Base-by-base conservation (phyloP, 1,284 basidiomycete species). In the Fomitiporia mediterranea region DNA sequence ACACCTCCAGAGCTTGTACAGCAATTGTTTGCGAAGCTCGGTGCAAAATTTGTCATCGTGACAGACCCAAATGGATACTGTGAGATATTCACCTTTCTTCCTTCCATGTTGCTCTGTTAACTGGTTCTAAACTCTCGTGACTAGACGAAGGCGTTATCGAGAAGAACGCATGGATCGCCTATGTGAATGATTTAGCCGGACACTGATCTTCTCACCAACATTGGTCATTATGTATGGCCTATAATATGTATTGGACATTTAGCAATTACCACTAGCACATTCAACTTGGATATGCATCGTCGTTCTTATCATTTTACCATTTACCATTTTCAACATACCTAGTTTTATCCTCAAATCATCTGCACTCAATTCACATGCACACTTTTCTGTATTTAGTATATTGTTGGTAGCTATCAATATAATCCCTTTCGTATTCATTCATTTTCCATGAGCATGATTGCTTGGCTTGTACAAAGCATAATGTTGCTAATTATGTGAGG, bases 21-120 rank as follows among this genome's bases (percentile, higher is more conserved):
- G 65, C 89, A 94, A 67, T 81, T 94, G 65, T 97, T 97, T 65
- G 86, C 86, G 59, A 96, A 96, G 69, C 80, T 97, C 13, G 94
- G 94, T 0, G 89, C 90, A n/a, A 80, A 91, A 60, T 94, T 94
- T 64, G 82, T 97, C 25, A 78, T 98, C 23, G 85, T 97, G 4
- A 86, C 82, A 1, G 91, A 98, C 68, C 73, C 81, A 2, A 83
- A 90, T 55, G 94, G 95, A 2, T 73, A 84, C 52, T 98, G 89
- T 91, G 65, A 68, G 88, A 78, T 35, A 19, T 50, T 17, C n/a
- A 23, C 39, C 35, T 23, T 25, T 19, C 15, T 46, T 47, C n/a
- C 43, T 46, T 46, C 25, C n/a, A 17, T n/a, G n/a, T n/a, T n/a
- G n/a, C n/a, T n/a, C n/a, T n/a, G n/a, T n/a, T n/a, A n/a, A n/a